These are phyloP conservation scores for Phialemoniopsis sp. DNA, from an alignment of 2,329 filamentous ascomycete species.

Conservation along the genomic window DNA sequence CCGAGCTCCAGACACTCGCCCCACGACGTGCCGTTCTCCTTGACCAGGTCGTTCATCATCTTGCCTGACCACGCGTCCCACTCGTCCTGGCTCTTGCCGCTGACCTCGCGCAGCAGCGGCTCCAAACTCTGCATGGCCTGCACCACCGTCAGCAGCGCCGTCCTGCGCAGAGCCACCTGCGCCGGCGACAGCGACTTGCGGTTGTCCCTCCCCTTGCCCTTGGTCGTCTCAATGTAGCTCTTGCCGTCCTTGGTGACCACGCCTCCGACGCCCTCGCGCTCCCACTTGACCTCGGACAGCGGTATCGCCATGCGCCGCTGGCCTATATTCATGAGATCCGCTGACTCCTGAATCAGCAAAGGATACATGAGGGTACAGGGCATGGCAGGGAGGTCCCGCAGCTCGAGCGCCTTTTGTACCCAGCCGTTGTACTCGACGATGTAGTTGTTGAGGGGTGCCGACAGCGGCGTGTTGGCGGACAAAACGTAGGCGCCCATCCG, in stretches of 20 bases:
- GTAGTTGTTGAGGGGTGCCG: constrained; percentile 75
- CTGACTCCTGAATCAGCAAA: constrained; percentile 77
- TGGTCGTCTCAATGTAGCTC: constrained; percentile 47
- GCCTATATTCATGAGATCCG: constrained; percentile 63
- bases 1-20: constrained; percentile 85
- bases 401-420: constrained; percentile 72
- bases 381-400: constrained; percentile 63
- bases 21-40: constrained; percentile 72
- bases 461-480: constrained; percentile 77
- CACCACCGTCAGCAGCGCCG: constrained; percentile 76
- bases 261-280: constrained; percentile 68
- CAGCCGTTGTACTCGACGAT: constrained; percentile 80
- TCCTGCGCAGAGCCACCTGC: constrained; percentile 71
- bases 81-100: constrained; percentile 83
- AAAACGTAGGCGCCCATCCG: constrained; percentile 78
- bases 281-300: constrained; percentile 81
- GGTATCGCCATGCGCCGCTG: constrained; percentile 82
- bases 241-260: constrained; percentile 57
- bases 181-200: constrained; percentile 57
- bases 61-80: constrained; percentile 88
- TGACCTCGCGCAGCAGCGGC: constrained; percentile 74
- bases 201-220: constrained; percentile 25
- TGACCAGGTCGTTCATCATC: constrained; percentile 80
- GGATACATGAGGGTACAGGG: constrained; percentile 76
- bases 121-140: constrained; percentile 84